Evolutionary conservation across 1,139 yeast species (phyloP), one percentile per base, ranked within the genome.

Genomic region (Geotrichum macrosporum): DNA sequence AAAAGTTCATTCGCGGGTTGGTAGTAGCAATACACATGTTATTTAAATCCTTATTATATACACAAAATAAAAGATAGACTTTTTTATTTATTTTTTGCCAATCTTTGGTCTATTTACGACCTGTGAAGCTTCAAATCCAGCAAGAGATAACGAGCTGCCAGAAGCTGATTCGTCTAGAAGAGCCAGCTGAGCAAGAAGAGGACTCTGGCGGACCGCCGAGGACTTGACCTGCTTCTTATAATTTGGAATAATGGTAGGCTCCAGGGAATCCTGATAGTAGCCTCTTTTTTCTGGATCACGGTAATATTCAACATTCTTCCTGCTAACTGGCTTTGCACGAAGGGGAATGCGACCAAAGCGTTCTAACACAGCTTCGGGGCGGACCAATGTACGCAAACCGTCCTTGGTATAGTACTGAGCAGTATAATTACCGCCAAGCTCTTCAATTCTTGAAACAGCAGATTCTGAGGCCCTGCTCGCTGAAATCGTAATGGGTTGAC

Each of bases 241-340:
- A 38, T 54, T 51, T n/a, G 57, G 55, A 57, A 62, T 61, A 52
- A 65, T 56, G 22, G 53, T 53, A 1, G 69, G 65, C 18, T 58
- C 61, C 4, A 65, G 63, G 2, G 67, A 56, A 31, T 53, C 68
- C 12, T 59, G 68, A 58, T 89, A 70, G 62, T 86, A 89, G 3
- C 98, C 97, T 55, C 88, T 76, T 61, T 79, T 80, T 32, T 74
- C 80, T 5, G 76, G 75, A 63, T 78, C 76, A 40, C 92, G 77
- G 68, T 92, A 92, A 66, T 74, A 87, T 53, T 77, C 79, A 52
- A 92, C 81, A 60, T 84, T 88, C 69, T 86, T 82, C 67, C 86
- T 78, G 57, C 78, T 81, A 6, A 82, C 83, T 20, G 98, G 98
- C 66, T 89, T 78, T 3, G 97, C 94, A 46, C 79, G 81, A 54